A percentile compares a stretch with the other conserved stretches of the same genome.
Evolutionary conservation across 225 moss, liverwort and hornwort species (phyloP).

Genomic region (Pseudisothecium myosuroides): DNA sequence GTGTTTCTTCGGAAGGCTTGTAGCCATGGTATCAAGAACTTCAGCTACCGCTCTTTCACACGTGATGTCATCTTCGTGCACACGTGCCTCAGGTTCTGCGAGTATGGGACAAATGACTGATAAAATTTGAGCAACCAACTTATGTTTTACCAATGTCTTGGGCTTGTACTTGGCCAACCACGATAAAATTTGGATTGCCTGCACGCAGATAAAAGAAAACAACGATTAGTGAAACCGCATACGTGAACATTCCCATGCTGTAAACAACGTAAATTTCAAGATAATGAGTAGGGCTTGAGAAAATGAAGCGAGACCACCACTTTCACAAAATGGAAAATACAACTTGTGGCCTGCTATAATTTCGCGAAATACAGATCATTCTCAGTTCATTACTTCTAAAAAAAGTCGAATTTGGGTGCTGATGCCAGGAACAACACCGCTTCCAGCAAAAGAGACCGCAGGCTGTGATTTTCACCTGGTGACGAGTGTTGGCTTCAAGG

Average conservation of each 20-base stretch:
- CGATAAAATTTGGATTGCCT: constrained; percentile 94
- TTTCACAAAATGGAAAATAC: background rate
- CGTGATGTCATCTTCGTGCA: constrained; percentile 68
- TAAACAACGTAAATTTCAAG: background rate
- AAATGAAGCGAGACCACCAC: background rate
- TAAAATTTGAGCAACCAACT: constrained; percentile 65
- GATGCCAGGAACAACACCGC: background rate
- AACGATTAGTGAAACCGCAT: background rate
- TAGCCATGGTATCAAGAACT: constrained; percentile 95
- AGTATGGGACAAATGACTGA: constrained; percentile 86
- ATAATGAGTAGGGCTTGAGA: background rate
- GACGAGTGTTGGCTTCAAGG: constrained; percentile 87
- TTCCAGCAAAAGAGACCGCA: background rate
- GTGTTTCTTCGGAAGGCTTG: constrained; percentile 88
- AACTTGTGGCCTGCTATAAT: too few species aligned
- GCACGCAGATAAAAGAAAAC: background rate
- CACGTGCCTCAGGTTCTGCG: constrained; percentile 68
- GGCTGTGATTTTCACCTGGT: constrained; percentile 44
- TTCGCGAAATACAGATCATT: background rate
- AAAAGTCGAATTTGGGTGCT: background rate
- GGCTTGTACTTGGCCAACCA: constrained; percentile 97
- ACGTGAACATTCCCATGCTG: background rate
- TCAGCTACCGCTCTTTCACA: constrained; percentile 96
- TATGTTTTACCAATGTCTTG: constrained; percentile 88
- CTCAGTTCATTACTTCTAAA: background rate